These are phyloP conservation scores for Morella rubra DNA, from an alignment of 306 rosid genomes.

Conservation along the genomic window DNA sequence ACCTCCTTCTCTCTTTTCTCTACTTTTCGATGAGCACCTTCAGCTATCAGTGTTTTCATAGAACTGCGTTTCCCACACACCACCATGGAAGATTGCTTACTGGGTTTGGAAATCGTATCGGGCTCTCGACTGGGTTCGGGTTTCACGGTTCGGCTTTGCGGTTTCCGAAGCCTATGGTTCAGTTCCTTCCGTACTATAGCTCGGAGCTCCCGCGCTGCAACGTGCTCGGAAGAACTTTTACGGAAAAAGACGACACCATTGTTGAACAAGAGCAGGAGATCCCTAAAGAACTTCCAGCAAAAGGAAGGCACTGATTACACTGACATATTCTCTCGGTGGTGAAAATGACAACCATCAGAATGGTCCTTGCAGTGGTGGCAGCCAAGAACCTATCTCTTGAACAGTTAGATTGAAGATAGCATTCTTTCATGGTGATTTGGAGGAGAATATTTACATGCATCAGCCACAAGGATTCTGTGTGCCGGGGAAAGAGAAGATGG, in stretches of 20 bases:
- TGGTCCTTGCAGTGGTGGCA: not conserved
- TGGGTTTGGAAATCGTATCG: conserved; percentile 20
- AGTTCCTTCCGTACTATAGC: conserved; percentile 40
- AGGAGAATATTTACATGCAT: too few relatives aligned
- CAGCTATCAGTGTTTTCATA: conserved; percentile 9
- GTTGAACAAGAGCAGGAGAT: conserved; percentile 48
- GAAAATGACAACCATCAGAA: not conserved
- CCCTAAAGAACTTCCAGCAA: conserved; percentile 57
- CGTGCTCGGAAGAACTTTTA: conserved; percentile 30
- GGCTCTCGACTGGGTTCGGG: conserved; percentile 27
- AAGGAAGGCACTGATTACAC: too few relatives aligned
- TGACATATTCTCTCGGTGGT: too few relatives aligned
- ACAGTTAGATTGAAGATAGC: not conserved
- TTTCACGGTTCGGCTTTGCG: conserved; percentile 9
- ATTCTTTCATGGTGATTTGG: too few relatives aligned
- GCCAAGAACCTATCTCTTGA: not conserved
- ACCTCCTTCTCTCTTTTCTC: conserved; percentile 17
- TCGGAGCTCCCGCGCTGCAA: conserved; percentile 43
- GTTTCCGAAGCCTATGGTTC: conserved; percentile 21
- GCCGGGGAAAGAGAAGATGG: not conserved
- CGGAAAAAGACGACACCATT: conserved; percentile 46
- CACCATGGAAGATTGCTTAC: conserved; percentile 30
- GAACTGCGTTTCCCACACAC: conserved; percentile 35
- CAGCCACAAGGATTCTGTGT: not conserved
- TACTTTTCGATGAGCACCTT: conserved; percentile 10